A percentile compares a stretch with the other conserved stretches of the same genome.
These are phyloP conservation scores for Guillardia theta DNA, from an alignment of 78 protist genomes.

Conservation along the genomic window DNA sequence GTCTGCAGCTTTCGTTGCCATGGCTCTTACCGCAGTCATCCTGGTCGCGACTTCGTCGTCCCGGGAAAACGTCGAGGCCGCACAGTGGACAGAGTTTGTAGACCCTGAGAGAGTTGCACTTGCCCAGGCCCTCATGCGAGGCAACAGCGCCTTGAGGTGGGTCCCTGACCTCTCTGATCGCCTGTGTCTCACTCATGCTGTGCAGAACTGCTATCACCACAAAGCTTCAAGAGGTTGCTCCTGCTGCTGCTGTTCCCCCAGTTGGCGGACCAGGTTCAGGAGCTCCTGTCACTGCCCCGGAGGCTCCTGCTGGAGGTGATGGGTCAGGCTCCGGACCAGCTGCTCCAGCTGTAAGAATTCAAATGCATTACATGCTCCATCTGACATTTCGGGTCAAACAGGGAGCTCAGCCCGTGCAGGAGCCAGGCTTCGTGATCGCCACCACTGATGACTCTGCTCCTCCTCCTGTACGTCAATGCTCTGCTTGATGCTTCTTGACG, in stretches of 20 bases:
- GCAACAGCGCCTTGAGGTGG: too few species aligned
- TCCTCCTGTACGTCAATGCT: too few species aligned
- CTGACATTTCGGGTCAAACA: not conserved
- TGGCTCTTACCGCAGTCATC: not conserved
- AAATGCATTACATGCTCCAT: not conserved
- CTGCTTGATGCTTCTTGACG: too few species aligned
- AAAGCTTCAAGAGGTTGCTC: too few species aligned
- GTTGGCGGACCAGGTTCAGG: too few species aligned
- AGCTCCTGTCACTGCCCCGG: too few species aligned
- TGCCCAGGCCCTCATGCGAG: not conserved
- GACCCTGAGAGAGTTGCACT: not conserved
- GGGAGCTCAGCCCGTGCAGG: not conserved
- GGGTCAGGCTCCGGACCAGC: not conserved
- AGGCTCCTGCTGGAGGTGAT: too few species aligned
- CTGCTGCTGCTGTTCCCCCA: not conserved
- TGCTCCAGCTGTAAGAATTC: not conserved
- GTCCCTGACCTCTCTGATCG: too few species aligned
- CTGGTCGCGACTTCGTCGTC: not conserved
- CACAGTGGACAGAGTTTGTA: not conserved
- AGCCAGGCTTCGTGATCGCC: constrained; percentile 28
- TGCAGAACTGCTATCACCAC: too few species aligned
- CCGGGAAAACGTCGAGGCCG: not conserved
- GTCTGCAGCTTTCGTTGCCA: not conserved
- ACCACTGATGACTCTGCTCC: constrained; percentile 31
- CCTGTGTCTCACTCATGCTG: too few species aligned